phyloP scores from a whole-genome alignment of 2,329 filamentous ascomycete genomes.

The Aspergillus caelatus region DNA sequence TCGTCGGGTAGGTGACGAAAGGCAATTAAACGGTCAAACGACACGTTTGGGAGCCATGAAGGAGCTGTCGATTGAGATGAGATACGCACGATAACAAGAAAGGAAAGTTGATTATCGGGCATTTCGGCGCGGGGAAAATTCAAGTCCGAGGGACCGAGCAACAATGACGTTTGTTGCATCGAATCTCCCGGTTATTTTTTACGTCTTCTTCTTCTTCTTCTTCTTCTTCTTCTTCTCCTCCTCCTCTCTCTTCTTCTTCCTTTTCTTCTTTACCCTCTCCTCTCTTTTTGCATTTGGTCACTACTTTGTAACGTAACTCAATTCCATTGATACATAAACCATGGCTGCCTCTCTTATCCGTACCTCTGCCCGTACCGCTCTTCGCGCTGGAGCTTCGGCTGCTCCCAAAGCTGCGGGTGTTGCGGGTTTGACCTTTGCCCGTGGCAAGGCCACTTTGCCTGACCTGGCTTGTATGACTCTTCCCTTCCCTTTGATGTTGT shows the following conservation, averaged over 20 bases:
- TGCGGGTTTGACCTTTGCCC: constrained; percentile 74
- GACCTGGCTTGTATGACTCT: constrained; percentile 72
- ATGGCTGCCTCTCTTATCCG: constrained; percentile 82
- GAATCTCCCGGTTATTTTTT: constrained; percentile 2
- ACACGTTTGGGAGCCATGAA: background rate
- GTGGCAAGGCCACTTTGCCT: constrained; percentile 89
- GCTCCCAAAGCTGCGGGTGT: constrained; percentile 62
- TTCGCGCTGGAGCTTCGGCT: constrained; percentile 64
- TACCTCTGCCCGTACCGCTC: constrained; percentile 69
- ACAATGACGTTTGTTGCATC: constrained; percentile 26
- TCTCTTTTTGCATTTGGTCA: constrained; percentile 9
- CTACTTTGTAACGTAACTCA: constrained; percentile 6
- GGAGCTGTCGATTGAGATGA: background rate
- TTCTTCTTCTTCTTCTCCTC: background rate
- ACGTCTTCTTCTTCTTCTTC: background rate
- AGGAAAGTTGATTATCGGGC: constrained; percentile 2
- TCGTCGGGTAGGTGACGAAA: background rate
- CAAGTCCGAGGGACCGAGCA: constrained; percentile 17
- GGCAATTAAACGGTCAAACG: background rate
- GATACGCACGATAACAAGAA: background rate
- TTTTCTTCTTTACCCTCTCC: constrained; percentile 1
- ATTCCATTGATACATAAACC: constrained; percentile 22
- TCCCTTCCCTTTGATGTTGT: background rate
- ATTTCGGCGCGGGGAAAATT: constrained; percentile 27
- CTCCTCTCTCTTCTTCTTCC: background rate